phyloP scores from a whole-genome alignment of 768 basidiomycete species.

The Tylopilus balloui region DNA sequence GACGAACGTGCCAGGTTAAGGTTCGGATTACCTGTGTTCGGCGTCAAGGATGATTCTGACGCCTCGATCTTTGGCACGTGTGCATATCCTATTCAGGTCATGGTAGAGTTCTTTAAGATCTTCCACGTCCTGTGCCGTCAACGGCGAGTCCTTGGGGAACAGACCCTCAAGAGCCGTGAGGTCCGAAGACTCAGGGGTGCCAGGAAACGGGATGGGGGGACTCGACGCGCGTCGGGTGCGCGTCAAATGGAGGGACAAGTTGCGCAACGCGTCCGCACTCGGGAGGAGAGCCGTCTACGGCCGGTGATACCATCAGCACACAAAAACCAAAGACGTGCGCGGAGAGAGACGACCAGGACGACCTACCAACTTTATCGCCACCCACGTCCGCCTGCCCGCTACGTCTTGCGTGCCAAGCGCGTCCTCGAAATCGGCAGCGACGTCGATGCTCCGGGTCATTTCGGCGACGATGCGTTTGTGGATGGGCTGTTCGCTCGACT shows the following conservation, averaged over 20 bases:
- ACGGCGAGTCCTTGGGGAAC: constrained; percentile 17
- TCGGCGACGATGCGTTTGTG: constrained; percentile 70
- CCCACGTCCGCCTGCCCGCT: constrained; percentile 62
- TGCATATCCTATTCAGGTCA: constrained; percentile 62
- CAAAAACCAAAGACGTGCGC: too few relatives aligned
- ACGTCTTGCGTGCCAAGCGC: constrained; percentile 21
- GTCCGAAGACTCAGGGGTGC: constrained; percentile 57
- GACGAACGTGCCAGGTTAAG: not conserved
- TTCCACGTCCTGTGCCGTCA: constrained; percentile 54
- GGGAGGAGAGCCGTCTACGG: constrained; percentile 65
- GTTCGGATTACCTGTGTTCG: constrained; percentile 56
- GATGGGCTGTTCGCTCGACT: constrained; percentile 26
- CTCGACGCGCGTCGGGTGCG: constrained; percentile 34
- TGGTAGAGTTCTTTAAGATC: constrained; percentile 57
- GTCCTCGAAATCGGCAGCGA: constrained; percentile 79
- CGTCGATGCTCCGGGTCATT: constrained; percentile 70
- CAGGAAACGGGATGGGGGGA: constrained; percentile 58
- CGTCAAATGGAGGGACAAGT: constrained; percentile 56
- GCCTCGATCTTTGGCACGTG: constrained; percentile 52
- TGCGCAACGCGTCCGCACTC: constrained; percentile 54
- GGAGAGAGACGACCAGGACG: not conserved
- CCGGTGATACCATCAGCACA: not conserved
- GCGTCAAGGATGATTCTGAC: constrained; percentile 81
- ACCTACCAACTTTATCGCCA: constrained; percentile 79
- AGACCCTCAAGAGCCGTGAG: constrained; percentile 43